A percentile compares a stretch with the other conserved stretches of the same genome.
Evolutionary conservation across 495 filamentous ascomycete species (phyloP).

Genomic region (Bacidia rubella): DNA sequence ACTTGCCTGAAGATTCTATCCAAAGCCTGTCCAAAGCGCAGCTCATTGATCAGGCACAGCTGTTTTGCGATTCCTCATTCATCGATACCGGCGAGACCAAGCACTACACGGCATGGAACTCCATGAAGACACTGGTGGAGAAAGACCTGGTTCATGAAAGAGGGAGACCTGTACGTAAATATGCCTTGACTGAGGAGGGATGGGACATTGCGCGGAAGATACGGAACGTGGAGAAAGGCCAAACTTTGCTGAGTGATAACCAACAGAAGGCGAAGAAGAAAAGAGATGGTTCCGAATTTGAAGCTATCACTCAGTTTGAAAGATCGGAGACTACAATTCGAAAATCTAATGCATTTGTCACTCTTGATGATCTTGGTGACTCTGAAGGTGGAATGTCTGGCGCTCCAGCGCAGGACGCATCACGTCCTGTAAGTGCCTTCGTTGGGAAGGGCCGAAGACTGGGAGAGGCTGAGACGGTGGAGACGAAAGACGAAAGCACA

Average conservation of each 20-base stretch:
- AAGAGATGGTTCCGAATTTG: too few relatives aligned
- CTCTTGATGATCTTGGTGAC: neutral
- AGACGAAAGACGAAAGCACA: neutral
- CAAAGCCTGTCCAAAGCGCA: slow-evolving; percentile 53
- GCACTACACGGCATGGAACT: slow-evolving; percentile 73
- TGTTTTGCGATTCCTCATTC: slow-evolving; percentile 62
- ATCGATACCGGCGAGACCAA: slow-evolving; percentile 53
- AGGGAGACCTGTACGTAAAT: slow-evolving; percentile 54
- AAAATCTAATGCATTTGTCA: neutral
- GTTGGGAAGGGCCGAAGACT: neutral
- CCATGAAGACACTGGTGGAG: slow-evolving; percentile 62
- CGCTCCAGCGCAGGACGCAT: neutral
- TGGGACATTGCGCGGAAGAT: slow-evolving; percentile 66
- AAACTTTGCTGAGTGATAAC: neutral
- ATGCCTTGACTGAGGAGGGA: slow-evolving; percentile 62
- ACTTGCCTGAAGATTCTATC: slow-evolving; percentile 38
- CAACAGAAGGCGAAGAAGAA: too few relatives aligned
- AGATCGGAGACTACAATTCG: neutral
- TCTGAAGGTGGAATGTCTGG: neutral
- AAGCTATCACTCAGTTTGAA: neutral
- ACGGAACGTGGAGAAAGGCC: slow-evolving; percentile 23
- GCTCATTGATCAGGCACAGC: slow-evolving; percentile 56
- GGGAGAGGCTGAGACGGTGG: neutral
- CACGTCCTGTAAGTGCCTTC: too few relatives aligned
- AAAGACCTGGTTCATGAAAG: slow-evolving; percentile 67